Conservation (phyloP, 495 filamentous ascomycete genomes). For the Aspergillus heteromorphus region DNA sequence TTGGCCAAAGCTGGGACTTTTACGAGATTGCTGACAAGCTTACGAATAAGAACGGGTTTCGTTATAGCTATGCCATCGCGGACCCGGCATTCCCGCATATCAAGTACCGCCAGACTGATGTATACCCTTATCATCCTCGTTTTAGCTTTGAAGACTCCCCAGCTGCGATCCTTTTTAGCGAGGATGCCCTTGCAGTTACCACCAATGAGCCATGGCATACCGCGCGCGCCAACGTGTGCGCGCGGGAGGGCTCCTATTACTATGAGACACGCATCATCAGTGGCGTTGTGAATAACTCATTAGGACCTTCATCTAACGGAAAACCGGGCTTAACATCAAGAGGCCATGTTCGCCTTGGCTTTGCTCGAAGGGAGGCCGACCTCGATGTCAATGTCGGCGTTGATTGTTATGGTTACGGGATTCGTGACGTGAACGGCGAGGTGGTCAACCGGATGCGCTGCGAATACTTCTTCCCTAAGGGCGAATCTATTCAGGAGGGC, state of each 20-base stretch:
- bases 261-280: constrained; percentile 88
- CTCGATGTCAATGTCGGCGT: constrained; percentile 91
- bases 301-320: constrained; percentile 20
- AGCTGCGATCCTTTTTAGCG: constrained; percentile 50
- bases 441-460: constrained; percentile 92
- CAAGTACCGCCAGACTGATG: constrained; percentile 84
- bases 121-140: constrained; percentile 69
- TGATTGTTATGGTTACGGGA: constrained; percentile 92
- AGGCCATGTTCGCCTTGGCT: constrained; percentile 86
- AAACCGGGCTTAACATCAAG: constrained; percentile 34
- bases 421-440: constrained; percentile 83
- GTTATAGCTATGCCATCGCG: constrained; percentile 86
- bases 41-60: constrained; percentile 84
- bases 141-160: constrained; percentile 92
- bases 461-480: constrained; percentile 74
- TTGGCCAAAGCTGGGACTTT: constrained; percentile 39
- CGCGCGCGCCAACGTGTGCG: constrained; percentile 76
- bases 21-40: constrained; percentile 56
- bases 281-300: constrained; percentile 44
- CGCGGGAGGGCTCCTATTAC: constrained; percentile 87
- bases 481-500: constrained; percentile 68
- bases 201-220: constrained; percentile 44
- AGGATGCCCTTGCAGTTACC: constrained; percentile 39
- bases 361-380: constrained; percentile 82
- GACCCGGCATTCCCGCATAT: constrained; percentile 81